Percentiles rank a stretch among this genome's conserved stretches.
These are phyloP conservation scores for Pseudonitzschia multiseries DNA, from an alignment of 108 stramenopile species.

Conservation along the genomic window DNA sequence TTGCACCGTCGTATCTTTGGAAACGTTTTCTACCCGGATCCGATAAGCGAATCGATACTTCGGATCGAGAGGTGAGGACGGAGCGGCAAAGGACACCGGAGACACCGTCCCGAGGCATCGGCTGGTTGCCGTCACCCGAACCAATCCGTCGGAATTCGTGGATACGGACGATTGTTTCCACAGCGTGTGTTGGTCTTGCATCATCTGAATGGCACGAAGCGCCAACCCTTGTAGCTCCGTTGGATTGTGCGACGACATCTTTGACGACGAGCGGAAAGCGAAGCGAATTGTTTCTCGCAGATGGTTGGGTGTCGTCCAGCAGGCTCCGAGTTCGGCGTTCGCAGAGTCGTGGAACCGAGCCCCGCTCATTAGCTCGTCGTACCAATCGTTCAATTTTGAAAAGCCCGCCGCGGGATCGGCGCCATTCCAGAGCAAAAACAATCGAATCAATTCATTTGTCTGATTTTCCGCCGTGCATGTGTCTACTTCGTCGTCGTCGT, in stretches of 20 bases:
- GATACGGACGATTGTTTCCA: conserved; percentile 25
- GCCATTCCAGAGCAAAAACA: conserved; percentile 19
- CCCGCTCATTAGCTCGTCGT: conserved; percentile 4
- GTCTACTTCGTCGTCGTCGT: not conserved
- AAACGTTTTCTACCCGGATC: conserved; percentile 49
- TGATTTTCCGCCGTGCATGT: not conserved
- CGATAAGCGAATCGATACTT: conserved; percentile 55
- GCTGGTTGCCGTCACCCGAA: conserved; percentile 30
- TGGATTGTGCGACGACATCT: not conserved
- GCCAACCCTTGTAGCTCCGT: conserved; percentile 22
- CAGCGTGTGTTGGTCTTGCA: conserved; percentile 25
- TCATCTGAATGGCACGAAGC: conserved; percentile 29
- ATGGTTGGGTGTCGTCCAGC: conserved; percentile 30
- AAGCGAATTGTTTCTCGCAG: conserved; percentile 28
- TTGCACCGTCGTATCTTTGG: conserved; percentile 32
- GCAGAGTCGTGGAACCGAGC: not conserved
- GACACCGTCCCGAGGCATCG: conserved; percentile 33
- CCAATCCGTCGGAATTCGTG: conserved; percentile 15
- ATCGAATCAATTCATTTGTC: conserved; percentile 18
- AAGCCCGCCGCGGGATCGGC: not conserved
- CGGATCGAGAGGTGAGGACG: conserved; percentile 4
- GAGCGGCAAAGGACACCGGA: conserved; percentile 8
- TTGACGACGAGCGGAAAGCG: conserved; percentile 22
- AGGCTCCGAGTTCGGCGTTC: conserved; percentile 10
- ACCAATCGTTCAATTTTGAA: conserved; percentile 27